Evolutionary conservation across 2,329 filamentous ascomycete genomes (phyloP).

Genomic region (Fusarium gaditjirri): DNA sequence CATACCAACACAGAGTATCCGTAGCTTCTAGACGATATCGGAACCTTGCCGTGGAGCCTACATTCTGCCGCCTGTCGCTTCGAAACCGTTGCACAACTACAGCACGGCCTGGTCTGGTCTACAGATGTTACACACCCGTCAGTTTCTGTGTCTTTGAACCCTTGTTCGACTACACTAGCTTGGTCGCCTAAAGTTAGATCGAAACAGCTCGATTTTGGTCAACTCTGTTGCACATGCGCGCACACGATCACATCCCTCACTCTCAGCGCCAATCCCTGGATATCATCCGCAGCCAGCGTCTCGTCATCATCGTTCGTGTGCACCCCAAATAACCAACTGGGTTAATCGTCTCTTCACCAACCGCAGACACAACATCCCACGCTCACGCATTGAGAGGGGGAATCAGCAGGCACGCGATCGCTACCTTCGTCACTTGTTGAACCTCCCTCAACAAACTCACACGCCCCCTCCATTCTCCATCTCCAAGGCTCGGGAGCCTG

Average conservation of each 20-base stretch:
- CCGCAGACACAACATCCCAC: conserved; percentile 36
- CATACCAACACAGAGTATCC: background rate
- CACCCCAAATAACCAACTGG: conserved; percentile 15
- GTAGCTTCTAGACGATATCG: background rate
- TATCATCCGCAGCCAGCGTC: conserved; percentile 22
- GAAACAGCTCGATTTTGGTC: conserved; percentile 28
- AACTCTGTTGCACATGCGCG: conserved; percentile 28
- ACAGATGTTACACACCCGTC: conserved; percentile 5
- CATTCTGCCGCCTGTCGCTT: background rate
- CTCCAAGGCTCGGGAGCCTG: conserved; percentile 33
- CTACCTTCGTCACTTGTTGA: conserved; percentile 30
- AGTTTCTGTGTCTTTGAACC: conserved; percentile 20
- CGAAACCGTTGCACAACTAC: conserved; percentile 12
- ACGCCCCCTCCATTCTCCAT: conserved; percentile 41
- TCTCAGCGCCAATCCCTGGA: conserved; percentile 20
- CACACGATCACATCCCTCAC: conserved; percentile 36
- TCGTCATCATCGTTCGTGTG: conserved; percentile 24
- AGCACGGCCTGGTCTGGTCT: conserved; percentile 5
- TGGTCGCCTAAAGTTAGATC: conserved; percentile 35
- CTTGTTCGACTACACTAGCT: conserved; percentile 28
- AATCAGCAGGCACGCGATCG: conserved; percentile 43
- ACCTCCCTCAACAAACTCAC: conserved; percentile 29
- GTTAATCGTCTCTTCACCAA: conserved; percentile 17
- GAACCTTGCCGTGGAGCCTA: conserved; percentile 14
- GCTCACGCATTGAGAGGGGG: conserved; percentile 30